Conservation (phyloP, 257 asterid genomes). For the Penstemon newberryi region DNA sequence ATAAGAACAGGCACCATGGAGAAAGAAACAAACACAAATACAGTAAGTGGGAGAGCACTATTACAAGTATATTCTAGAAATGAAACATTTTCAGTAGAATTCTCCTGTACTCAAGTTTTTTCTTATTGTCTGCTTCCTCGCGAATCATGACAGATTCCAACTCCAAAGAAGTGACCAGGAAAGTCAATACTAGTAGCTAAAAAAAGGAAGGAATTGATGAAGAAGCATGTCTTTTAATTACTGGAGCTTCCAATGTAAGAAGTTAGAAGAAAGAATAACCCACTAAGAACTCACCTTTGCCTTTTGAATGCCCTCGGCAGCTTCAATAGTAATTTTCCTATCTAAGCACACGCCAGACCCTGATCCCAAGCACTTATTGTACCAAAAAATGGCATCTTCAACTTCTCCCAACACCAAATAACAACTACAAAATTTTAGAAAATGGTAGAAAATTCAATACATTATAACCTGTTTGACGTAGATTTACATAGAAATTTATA, state of each 20-base stretch:
- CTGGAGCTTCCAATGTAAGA: slow-evolving; percentile 1
- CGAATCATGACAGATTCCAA: not conserved
- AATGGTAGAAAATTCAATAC: slow-evolving; percentile 7
- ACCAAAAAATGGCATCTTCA: slow-evolving; percentile 63
- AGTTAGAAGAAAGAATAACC: not conserved
- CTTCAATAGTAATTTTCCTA: slow-evolving; percentile 82
- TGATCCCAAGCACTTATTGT: slow-evolving; percentile 58
- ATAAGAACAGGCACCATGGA: not conserved
- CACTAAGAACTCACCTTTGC: slow-evolving; percentile 63
- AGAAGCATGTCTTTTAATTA: too few species aligned
- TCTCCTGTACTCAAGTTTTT: not conserved
- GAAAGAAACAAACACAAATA: not conserved
- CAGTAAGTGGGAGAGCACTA: not conserved
- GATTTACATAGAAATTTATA: slow-evolving; percentile 2
- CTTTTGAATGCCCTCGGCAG: slow-evolving; percentile 79
- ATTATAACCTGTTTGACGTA: not conserved
- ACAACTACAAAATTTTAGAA: slow-evolving; percentile 53
- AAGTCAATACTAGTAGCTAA: not conserved
- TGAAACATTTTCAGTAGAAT: not conserved
- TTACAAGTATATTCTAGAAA: too few species aligned
- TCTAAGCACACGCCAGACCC: slow-evolving; percentile 63
- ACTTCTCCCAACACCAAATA: slow-evolving; percentile 81
- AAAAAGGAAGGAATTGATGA: not conserved
- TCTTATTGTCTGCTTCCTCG: not conserved
- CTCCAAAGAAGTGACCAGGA: not conserved